Evolutionary conservation across 371 early-diverging fungal genomes (phyloP).

Genomic region (Mucor plumbeus): DNA sequence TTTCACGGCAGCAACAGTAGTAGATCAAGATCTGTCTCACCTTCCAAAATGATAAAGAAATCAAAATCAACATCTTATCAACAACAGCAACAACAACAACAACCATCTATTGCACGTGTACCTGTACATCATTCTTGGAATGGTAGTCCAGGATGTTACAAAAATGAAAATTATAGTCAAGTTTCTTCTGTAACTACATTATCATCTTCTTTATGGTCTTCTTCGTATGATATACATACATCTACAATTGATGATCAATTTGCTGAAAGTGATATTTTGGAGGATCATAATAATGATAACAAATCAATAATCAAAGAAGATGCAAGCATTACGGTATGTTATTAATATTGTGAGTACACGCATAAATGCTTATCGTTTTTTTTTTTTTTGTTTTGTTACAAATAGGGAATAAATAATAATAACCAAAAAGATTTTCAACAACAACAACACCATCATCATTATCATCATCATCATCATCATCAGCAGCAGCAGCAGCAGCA

Average conservation of each 20-base stretch:
- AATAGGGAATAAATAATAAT: slow-evolving; percentile 1
- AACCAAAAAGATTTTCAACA: neutral
- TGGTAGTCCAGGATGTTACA: neutral
- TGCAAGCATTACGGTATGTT: neutral
- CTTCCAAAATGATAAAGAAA: slow-evolving; percentile 16
- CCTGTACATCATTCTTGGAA: slow-evolving; percentile 21
- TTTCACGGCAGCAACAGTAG: slow-evolving; percentile 22
- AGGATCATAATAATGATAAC: neutral
- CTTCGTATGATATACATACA: neutral
- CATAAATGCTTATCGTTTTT: neutral
- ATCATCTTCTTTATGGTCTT: slow-evolving; percentile 7
- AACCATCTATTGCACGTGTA: neutral
- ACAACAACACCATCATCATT: neutral
- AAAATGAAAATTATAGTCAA: neutral
- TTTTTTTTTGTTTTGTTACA: neutral
- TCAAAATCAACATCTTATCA: slow-evolving; percentile 1
- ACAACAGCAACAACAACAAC: neutral
- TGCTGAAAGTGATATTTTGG: neutral
- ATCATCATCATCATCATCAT: too few species aligned
- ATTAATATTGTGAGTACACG: neutral
- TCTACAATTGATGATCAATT: neutral
- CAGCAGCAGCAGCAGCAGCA: neutral
- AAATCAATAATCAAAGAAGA: neutral
- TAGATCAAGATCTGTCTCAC: slow-evolving; percentile 23
- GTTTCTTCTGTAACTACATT: neutral